phyloP scores from a whole-genome alignment of 2,329 filamentous ascomycete species.

The Xylaria sp. region DNA sequence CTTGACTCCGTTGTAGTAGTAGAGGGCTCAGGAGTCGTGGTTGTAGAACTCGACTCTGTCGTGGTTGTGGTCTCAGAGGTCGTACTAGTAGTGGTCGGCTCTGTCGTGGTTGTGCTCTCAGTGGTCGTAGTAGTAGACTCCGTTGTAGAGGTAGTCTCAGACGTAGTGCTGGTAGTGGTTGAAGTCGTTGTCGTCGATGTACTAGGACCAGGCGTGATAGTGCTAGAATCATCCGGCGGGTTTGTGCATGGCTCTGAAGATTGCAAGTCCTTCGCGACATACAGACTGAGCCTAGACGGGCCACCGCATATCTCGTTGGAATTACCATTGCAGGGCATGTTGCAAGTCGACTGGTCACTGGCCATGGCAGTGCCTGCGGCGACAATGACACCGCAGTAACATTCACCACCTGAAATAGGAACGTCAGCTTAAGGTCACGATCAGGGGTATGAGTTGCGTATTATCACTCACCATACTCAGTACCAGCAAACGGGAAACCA shows the following conservation, averaged over 20 bases:
- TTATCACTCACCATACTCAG: conserved; percentile 37
- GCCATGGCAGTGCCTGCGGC: conserved; percentile 41
- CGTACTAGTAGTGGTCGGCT: too few species aligned
- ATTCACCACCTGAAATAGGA: conserved; percentile 34
- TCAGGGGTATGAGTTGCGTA: background rate
- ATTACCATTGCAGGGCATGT: conserved; percentile 49
- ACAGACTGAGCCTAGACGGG: conserved; percentile 38
- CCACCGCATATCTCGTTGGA: conserved; percentile 40
- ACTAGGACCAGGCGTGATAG: conserved; percentile 20
- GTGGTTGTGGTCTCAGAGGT: too few species aligned
- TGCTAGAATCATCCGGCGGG: conserved; percentile 36
- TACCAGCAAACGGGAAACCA: conserved; percentile 45
- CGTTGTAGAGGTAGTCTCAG: background rate
- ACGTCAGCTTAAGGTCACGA: conserved; percentile 1
- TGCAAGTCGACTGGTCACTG: conserved; percentile 38
- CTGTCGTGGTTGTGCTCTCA: conserved; percentile 22
- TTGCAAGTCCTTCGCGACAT: conserved; percentile 44
- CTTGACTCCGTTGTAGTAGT: too few species aligned
- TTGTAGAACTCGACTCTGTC: too few species aligned
- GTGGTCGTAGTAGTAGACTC: too few species aligned
- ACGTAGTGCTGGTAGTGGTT: too few species aligned
- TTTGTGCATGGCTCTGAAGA: conserved; percentile 37
- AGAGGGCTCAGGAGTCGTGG: too few species aligned
- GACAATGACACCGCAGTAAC: conserved; percentile 49
- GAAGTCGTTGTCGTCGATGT: background rate